phyloP scores from a whole-genome alignment of 2,329 filamentous ascomycete genomes.

The Podosphaera xanthii region DNA sequence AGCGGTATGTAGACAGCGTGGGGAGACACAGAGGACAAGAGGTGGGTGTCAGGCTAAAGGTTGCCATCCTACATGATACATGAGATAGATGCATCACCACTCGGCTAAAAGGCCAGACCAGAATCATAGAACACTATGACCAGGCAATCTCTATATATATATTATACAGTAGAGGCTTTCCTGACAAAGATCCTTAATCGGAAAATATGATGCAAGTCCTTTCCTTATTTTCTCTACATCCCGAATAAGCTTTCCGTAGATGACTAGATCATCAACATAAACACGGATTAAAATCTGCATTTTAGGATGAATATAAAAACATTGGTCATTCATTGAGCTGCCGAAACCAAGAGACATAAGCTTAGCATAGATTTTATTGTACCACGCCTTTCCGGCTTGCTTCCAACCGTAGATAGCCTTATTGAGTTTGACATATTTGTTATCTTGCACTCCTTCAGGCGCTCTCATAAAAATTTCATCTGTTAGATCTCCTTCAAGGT shows the following conservation, averaged over 20 bases:
- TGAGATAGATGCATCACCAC: no score
- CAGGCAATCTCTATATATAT: no score
- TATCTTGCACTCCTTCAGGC: background rate
- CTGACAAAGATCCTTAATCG: no score
- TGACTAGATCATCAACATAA: background rate
- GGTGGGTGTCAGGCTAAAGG: no score
- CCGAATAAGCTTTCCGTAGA: background rate
- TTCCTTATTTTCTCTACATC: background rate
- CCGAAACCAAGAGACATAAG: background rate
- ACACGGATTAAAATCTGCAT: background rate
- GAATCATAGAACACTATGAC: no score
- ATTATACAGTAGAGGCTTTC: no score
- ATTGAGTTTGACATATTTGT: background rate
- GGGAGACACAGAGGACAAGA: no score
- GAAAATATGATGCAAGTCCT: no score
- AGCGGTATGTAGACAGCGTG: no score
- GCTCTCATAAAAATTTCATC: background rate
- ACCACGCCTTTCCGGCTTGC: background rate
- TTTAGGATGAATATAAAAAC: background rate
- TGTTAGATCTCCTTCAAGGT: no score
- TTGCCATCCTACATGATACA: no score
- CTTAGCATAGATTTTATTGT: background rate
- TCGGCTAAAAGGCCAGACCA: no score
- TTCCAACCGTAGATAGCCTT: background rate
- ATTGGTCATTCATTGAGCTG: background rate